Evolutionary conservation across 129 eudicot species (phyloP).

Genomic region (Arctium lappa): DNA sequence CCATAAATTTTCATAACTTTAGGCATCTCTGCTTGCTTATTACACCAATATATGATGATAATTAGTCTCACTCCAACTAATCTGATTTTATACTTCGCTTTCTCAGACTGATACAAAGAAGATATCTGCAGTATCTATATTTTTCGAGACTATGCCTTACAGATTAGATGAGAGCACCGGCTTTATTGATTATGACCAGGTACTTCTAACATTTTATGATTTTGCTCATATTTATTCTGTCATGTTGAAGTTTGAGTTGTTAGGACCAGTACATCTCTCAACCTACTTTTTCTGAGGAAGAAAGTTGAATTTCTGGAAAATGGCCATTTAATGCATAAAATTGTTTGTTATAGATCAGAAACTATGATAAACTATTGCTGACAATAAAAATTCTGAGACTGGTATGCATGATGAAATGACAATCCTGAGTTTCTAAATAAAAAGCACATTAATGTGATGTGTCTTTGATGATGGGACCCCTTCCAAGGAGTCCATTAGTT

Average conservation of each 20-base stretch:
- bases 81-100: conserved; percentile 1
- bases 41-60: not conserved
- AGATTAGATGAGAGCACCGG: conserved; percentile 97
- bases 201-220: conserved; percentile 16
- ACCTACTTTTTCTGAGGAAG: not conserved
- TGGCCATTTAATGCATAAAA: not conserved
- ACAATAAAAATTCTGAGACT: not conserved
- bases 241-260: not conserved
- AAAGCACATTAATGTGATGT: not conserved
- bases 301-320: not conserved
- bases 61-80: not conserved
- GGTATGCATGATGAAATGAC: not conserved
- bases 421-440: not conserved
- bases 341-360: not conserved
- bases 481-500: not conserved
- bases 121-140: conserved; percentile 92
- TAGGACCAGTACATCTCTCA: not conserved
- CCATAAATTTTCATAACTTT: not conserved
- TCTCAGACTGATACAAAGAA: conserved; percentile 96
- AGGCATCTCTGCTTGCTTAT: not conserved
- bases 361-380: not conserved
- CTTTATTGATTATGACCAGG: conserved; percentile 93
- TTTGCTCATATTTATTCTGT: not conserved
- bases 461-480: not conserved
- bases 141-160: conserved; percentile 99